Base-by-base conservation (phyloP, 495 filamentous ascomycete species). In the Astrothelium macrocarpum region DNA sequence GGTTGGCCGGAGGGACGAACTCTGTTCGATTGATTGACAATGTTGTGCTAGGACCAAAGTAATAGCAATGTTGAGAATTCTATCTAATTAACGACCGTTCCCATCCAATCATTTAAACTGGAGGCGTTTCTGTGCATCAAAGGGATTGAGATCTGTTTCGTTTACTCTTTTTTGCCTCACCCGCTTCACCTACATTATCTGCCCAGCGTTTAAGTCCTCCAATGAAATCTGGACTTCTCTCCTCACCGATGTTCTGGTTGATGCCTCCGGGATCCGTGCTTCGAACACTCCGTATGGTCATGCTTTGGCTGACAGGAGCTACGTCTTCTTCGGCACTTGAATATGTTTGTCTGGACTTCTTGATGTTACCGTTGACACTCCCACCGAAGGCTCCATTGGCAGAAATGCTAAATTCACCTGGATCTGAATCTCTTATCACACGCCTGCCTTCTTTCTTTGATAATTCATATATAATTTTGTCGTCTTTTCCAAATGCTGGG, bases 1-100 rank as follows among this genome's bases (percentile, higher is more conserved):
- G 85, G 10, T 72, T 90, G 43, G 90, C 90, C 5, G 83, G 84
- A 67, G 88, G 85, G 29, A 78, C 78, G 26, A 85, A 85, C 0
- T 79, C 90, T 7, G 94, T 98, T 23, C 81, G 94, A 62, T 75
- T 98, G 72, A 97, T 98, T 72, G 94, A 98, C 72, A 98, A 98
- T 69, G 85, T 97, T 68, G 87, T 95, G 11, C 64, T 79, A 18
- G 25, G 67, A 60, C 74, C 75, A 45, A 34, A 56, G 43, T 16
- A 18, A 5, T 32, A 62, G 23, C 5, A 45, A 60, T 45, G 12
- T 29, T 25, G 9, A 60, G 28, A 36, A 26, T 29, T 5, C 49
- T 9, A 56, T 26, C 10, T 16, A 29, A 56, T 29, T 9, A 56
- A 10, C 2, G 20, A 9, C 29, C 49, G 12, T 29, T 29, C 20